phyloP scores from a whole-genome alignment of 306 rosid species.

The Hippophae gyantsensis region DNA sequence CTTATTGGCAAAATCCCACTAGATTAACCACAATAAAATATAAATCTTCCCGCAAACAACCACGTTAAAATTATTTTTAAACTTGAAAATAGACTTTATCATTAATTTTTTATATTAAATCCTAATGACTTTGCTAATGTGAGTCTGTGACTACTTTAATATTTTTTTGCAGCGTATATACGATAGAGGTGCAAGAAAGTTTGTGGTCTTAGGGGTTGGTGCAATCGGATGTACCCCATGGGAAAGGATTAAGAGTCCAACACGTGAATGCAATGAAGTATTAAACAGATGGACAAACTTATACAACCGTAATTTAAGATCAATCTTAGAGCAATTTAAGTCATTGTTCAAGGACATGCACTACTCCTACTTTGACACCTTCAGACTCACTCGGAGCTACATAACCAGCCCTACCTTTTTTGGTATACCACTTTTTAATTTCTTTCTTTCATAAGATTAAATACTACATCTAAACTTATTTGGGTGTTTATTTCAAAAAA shows the following conservation, averaged over 20 bases:
- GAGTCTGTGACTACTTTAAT: neutral
- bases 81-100: too few species aligned
- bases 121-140: too few species aligned
- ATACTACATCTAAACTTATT: neutral
- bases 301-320: neutral
- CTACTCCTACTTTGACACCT: slow-evolving; percentile 3
- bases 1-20: too few species aligned
- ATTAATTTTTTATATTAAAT: too few species aligned
- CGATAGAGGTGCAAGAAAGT: slow-evolving; percentile 33
- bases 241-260: slow-evolving; percentile 17
- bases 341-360: slow-evolving; percentile 7
- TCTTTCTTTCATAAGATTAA: neutral
- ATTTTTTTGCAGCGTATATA: slow-evolving; percentile 26
- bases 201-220: slow-evolving; percentile 29
- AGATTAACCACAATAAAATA: too few species aligned
- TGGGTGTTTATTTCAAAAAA: too few species aligned
- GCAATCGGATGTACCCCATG: slow-evolving; percentile 44
- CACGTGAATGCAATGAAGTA: slow-evolving; percentile 27
- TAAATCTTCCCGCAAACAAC: too few species aligned
- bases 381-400: neutral
- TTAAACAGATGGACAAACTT: slow-evolving; percentile 17
- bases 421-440: neutral
- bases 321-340: slow-evolving; percentile 1
- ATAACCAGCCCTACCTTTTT: neutral
- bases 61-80: too few species aligned